These are phyloP conservation scores for Phtheirospermum japonicum DNA, from an alignment of 257 asterid species.

Conservation along the genomic window DNA sequence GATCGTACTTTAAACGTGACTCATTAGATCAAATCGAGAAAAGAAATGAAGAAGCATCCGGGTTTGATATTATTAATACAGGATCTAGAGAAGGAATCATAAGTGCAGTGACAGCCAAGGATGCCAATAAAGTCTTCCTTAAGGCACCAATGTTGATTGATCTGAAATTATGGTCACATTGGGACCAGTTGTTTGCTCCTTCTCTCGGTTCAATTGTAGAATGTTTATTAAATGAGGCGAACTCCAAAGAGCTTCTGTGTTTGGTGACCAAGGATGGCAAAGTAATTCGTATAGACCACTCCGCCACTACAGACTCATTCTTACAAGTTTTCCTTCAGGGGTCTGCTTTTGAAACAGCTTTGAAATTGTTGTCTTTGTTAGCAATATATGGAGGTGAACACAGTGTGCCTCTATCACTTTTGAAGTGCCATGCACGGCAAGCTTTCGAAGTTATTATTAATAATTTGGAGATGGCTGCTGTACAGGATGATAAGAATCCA, in stretches of 20 bases:
- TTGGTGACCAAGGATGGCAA: constrained; percentile 60
- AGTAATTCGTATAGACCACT: constrained; percentile 61
- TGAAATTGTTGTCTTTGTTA: constrained; percentile 51
- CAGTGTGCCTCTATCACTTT: constrained; percentile 52
- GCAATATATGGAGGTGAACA: constrained; percentile 64
- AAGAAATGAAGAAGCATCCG: constrained; percentile 23
- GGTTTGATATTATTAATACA: constrained; percentile 19
- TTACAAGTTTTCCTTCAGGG: constrained; percentile 49
- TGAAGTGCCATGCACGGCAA: constrained; percentile 53
- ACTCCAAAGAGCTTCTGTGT: constrained; percentile 51
- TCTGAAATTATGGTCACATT: constrained; percentile 61
- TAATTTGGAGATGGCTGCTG: constrained; percentile 35
- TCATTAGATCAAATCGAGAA: constrained; percentile 30
- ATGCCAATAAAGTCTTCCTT: constrained; percentile 52
- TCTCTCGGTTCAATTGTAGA: constrained; percentile 65
- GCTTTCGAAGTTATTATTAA: constrained; percentile 51
- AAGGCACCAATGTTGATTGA: constrained; percentile 73
- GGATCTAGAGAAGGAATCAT: constrained; percentile 32
- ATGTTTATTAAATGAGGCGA: constrained; percentile 65
- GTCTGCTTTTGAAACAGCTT: constrained; percentile 61
- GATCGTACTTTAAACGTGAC: constrained; percentile 23
- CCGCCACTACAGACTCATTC: constrained; percentile 56
- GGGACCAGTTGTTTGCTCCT: constrained; percentile 66
- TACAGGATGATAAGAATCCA: constrained; percentile 20
- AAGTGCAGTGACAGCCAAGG: constrained; percentile 43